Conservation (phyloP, 768 basidiomycete species). For the Postia placenta region DNA sequence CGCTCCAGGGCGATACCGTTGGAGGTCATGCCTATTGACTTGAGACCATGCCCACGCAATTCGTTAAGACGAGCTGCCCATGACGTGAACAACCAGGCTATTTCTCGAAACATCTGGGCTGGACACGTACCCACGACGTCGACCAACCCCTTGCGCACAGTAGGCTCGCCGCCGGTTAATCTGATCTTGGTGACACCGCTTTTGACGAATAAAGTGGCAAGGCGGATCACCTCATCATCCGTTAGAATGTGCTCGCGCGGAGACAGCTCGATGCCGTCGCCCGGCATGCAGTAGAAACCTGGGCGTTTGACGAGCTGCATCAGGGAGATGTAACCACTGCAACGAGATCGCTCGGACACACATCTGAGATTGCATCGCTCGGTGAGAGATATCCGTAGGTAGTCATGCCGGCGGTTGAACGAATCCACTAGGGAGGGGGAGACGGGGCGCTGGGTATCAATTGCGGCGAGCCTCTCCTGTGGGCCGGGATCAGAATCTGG, state of each 20-base stretch:
- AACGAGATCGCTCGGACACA: constrained; percentile 23
- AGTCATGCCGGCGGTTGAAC: constrained; percentile 68
- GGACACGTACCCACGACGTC: constrained; percentile 58
- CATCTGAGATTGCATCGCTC: constrained; percentile 88
- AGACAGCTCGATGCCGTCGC: constrained; percentile 69
- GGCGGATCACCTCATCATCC: constrained; percentile 67
- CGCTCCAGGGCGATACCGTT: constrained; percentile 78
- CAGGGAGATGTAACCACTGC: constrained; percentile 8
- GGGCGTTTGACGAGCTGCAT: constrained; percentile 8
- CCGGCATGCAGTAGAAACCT: constrained; percentile 94
- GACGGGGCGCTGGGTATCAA: constrained; percentile 43
- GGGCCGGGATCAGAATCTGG: background rate
- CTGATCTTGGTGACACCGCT: constrained; percentile 85
- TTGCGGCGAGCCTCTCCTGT: constrained; percentile 50
- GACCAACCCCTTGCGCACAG: constrained; percentile 67
- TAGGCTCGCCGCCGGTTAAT: constrained; percentile 86
- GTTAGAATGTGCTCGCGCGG: constrained; percentile 65
- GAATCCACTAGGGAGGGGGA: constrained; percentile 58
- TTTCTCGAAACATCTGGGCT: background rate
- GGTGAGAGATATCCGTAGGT: constrained; percentile 83
- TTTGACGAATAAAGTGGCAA: constrained; percentile 71
- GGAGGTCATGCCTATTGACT: constrained; percentile 80
- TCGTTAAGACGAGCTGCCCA: constrained; percentile 50
- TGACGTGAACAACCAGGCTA: background rate
- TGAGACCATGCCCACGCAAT: constrained; percentile 54